Evolutionary conservation across 306 rosid species (phyloP).

Genomic region (Quillaja saponaria): DNA sequence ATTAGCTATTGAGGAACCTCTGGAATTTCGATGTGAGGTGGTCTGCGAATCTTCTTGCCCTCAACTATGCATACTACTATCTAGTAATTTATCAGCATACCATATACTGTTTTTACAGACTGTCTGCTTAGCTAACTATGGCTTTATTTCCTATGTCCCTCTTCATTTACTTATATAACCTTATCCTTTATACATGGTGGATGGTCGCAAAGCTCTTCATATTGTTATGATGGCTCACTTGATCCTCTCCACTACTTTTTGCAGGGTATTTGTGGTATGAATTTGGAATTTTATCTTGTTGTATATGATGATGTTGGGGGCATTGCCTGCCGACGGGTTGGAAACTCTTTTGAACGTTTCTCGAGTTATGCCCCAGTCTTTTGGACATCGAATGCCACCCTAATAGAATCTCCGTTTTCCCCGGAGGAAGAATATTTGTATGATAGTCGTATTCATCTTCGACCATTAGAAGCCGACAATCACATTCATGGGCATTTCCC

Average conservation of each 20-base stretch:
- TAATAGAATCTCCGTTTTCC: conserved; percentile 68
- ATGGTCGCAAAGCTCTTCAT: conserved; percentile 27
- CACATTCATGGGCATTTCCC: conserved; percentile 39
- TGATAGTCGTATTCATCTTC: conserved; percentile 64
- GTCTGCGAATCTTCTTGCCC: conserved; percentile 4
- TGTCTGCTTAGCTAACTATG: conserved; percentile 17
- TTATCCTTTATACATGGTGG: conserved; percentile 23
- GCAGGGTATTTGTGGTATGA: conserved; percentile 86
- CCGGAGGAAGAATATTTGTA: conserved; percentile 66
- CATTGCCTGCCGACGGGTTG: conserved; percentile 71
- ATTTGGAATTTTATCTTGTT: conserved; percentile 79
- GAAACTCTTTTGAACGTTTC: conserved; percentile 51
- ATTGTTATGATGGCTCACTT: conserved; percentile 33
- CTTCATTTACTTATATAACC: conserved; percentile 8
- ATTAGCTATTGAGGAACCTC: conserved; percentile 19
- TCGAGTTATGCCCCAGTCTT: conserved; percentile 55
- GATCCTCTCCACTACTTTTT: conserved; percentile 27
- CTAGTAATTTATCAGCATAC: conserved; percentile 1
- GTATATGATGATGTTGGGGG: conserved; percentile 88
- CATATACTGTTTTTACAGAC: neutral
- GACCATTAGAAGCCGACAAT: conserved; percentile 45
- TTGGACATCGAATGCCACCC: conserved; percentile 62
- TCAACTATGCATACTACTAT: neutral
- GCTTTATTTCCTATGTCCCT: conserved; percentile 16
- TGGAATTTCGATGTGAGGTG: conserved; percentile 18